Evolutionary conservation across 2,329 filamentous ascomycete genomes (phyloP).

Genomic region (Leptosphaerulina australis): DNA sequence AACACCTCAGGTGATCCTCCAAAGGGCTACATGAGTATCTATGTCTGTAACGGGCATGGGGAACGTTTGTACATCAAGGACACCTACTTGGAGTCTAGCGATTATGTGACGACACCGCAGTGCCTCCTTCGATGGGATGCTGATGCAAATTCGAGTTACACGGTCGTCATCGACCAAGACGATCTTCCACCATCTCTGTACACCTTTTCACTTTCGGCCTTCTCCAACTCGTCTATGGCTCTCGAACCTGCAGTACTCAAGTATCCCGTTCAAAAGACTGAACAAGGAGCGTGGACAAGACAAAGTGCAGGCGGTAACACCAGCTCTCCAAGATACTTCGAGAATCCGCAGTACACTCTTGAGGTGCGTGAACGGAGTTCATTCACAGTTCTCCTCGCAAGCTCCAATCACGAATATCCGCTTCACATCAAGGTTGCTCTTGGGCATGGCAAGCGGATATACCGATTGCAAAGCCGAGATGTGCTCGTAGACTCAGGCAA

Average conservation of each 20-base stretch:
- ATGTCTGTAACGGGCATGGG: slow-evolving; percentile 75
- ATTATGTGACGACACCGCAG: slow-evolving; percentile 94
- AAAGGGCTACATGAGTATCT: slow-evolving; percentile 83
- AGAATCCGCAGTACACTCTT: slow-evolving; percentile 86
- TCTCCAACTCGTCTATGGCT: slow-evolving; percentile 68
- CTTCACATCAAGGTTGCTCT: slow-evolving; percentile 86
- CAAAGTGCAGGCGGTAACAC: slow-evolving; percentile 85
- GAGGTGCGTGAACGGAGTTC: slow-evolving; percentile 62
- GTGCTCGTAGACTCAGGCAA: slow-evolving; percentile 85
- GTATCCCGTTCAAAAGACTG: slow-evolving; percentile 64
- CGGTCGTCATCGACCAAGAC: slow-evolving; percentile 77
- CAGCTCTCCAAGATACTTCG: slow-evolving; percentile 74
- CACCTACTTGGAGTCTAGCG: slow-evolving; percentile 72
- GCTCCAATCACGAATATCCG: slow-evolving; percentile 68
- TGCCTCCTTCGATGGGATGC: slow-evolving; percentile 78
- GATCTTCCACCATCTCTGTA: slow-evolving; percentile 74
- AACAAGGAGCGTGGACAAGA: slow-evolving; percentile 73
- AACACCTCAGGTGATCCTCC: slow-evolving; percentile 47
- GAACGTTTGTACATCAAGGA: slow-evolving; percentile 76
- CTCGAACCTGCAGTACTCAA: slow-evolving; percentile 67
- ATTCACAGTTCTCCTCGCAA: slow-evolving; percentile 76
- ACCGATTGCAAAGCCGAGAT: slow-evolving; percentile 73
- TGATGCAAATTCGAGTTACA: slow-evolving; percentile 59
- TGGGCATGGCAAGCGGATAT: slow-evolving; percentile 73
- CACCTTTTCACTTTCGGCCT: slow-evolving; percentile 85